These are phyloP conservation scores for Arachnomyces sp. DNA, from an alignment of 2,329 filamentous ascomycete genomes.

Conservation along the genomic window DNA sequence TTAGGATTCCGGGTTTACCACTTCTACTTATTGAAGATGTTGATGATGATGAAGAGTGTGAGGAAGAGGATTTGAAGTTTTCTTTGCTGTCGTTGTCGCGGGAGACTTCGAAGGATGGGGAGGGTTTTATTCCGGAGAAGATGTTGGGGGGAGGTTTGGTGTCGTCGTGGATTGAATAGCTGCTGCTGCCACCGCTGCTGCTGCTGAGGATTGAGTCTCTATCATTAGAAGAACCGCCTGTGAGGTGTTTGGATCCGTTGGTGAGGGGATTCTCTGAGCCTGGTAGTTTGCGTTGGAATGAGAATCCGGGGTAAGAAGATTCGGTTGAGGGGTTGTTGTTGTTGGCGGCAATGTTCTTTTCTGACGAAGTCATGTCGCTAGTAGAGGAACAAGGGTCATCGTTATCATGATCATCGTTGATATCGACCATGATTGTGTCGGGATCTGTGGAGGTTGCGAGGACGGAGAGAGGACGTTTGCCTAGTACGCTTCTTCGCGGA, in stretches of 20 bases:
- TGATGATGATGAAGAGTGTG: too few relatives aligned
- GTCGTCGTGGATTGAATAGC: too few relatives aligned
- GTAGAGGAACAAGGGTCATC: conserved; percentile 4
- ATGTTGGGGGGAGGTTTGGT: too few relatives aligned
- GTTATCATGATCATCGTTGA: conserved; percentile 21
- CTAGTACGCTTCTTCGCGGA: conserved; percentile 27
- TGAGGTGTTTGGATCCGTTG: conserved; percentile 11
- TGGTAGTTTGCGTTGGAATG: conserved; percentile 5
- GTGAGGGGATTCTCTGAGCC: too few relatives aligned
- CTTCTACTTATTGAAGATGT: too few relatives aligned
- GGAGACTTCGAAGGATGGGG: not conserved
- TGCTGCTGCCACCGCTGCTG: conserved; percentile 9
- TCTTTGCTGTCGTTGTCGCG: not conserved
- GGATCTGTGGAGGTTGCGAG: conserved; percentile 28
- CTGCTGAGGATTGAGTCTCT: conserved; percentile 5
- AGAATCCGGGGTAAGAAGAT: too few relatives aligned
- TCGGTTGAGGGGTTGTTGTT: conserved; percentile 6
- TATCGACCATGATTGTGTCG: conserved; percentile 24
- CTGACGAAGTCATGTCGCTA: conserved; percentile 27
- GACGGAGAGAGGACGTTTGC: conserved; percentile 39
- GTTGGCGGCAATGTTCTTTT: conserved; percentile 36
- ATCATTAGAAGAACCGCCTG: too few relatives aligned
- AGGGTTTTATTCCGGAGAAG: too few relatives aligned
- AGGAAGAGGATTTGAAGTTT: not conserved
- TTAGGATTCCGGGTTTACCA: too few relatives aligned